Conservation (phyloP, 495 filamentous ascomycete genomes). For the Paragyromitra xinjiangensis region DNA sequence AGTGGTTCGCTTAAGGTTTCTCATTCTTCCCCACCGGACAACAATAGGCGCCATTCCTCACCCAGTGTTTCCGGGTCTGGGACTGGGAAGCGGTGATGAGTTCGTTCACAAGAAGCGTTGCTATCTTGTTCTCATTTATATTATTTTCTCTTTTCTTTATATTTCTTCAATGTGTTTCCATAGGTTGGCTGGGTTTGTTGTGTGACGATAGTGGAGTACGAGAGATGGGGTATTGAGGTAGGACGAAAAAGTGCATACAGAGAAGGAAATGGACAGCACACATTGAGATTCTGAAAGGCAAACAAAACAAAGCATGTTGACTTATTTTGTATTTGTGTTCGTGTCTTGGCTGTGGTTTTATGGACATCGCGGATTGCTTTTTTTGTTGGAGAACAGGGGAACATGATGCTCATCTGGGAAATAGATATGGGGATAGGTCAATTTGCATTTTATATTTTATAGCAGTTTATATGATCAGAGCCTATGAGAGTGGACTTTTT, state of each 20-base stretch:
- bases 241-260: constrained; percentile 22
- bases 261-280: constrained; percentile 33
- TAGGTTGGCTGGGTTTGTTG: constrained; percentile 43
- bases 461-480: constrained; percentile 2
- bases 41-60: constrained; percentile 35
- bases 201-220: constrained; percentile 34
- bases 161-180: constrained; percentile 35
- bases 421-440: constrained; percentile 41
- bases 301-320: constrained; percentile 38
- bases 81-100: constrained; percentile 27
- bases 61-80: constrained; percentile 38
- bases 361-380: constrained; percentile 28
- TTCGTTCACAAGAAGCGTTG: constrained; percentile 6
- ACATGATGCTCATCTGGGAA: constrained; percentile 40
- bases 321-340: constrained; percentile 43
- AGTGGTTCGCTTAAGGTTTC: constrained; percentile 39
- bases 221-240: constrained; percentile 15
- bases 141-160: constrained; percentile 18
- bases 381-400: constrained; percentile 28
- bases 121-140: constrained; percentile 27
- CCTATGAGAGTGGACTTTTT: background rate
- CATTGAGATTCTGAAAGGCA: constrained; percentile 39
- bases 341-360: constrained; percentile 31
- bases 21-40: constrained; percentile 32
- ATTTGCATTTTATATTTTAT: constrained; percentile 39